Conservation (phyloP, 164 flowering plant genomes). For the Platanus orientalis region DNA sequence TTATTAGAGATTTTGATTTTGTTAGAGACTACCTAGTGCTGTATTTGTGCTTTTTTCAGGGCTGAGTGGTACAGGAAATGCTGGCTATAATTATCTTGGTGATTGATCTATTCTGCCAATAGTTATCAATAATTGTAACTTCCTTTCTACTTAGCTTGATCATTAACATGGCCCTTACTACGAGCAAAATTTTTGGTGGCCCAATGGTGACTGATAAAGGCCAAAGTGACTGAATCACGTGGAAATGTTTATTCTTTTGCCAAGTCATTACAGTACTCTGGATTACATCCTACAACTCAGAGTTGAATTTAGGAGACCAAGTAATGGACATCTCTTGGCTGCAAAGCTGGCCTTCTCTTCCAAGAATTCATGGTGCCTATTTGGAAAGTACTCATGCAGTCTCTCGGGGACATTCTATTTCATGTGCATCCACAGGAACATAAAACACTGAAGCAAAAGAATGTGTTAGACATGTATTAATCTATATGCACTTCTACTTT, state of each 20-base stretch:
- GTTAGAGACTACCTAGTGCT: neutral
- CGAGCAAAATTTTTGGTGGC: conserved; percentile 34
- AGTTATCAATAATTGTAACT: neutral
- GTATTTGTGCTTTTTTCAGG: conserved; percentile 14
- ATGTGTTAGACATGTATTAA: conserved; percentile 19
- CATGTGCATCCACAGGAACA: conserved; percentile 47
- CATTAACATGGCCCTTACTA: conserved; percentile 37
- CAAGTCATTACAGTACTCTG: conserved; percentile 30
- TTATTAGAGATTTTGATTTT: neutral
- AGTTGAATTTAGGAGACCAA: conserved; percentile 28
- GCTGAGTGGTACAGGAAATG: conserved; percentile 16
- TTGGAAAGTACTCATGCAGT: conserved; percentile 23
- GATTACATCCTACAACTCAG: conserved; percentile 20
- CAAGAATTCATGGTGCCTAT: conserved; percentile 18
- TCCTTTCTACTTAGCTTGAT: conserved; percentile 13
- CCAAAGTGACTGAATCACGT: conserved; percentile 25
- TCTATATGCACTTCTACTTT: too few relatives aligned
- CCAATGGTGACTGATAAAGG: conserved; percentile 27
- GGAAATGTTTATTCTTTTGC: conserved; percentile 32
- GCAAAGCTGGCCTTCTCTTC: conserved; percentile 24
- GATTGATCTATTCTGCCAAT: conserved; percentile 3
- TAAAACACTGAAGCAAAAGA: conserved; percentile 43
- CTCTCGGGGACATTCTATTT: conserved; percentile 27
- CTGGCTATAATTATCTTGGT: conserved; percentile 19
- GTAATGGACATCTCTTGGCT: conserved; percentile 24